Percentiles rank a stretch among this genome's conserved stretches.
Conservation (phyloP, 768 basidiomycete genomes). For the Leccinellum luteum region DNA sequence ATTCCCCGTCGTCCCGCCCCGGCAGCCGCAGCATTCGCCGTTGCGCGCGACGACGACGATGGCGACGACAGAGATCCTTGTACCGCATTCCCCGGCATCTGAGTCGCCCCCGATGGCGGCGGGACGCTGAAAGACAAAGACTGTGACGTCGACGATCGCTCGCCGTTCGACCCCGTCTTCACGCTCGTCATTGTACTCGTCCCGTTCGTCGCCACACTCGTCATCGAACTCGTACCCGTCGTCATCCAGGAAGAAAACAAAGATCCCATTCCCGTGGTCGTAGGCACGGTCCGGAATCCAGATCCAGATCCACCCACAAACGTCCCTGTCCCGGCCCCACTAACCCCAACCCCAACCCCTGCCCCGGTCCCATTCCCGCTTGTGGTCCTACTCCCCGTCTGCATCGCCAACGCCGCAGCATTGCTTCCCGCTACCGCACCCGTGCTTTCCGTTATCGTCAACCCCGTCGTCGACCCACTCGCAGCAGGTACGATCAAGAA, state of each 20-base stretch:
- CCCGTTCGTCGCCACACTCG: not conserved
- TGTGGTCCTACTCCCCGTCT: not conserved
- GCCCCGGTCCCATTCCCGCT: not conserved
- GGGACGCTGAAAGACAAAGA: constrained; percentile 7
- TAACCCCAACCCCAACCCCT: not conserved
- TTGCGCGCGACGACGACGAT: constrained; percentile 4
- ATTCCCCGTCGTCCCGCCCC: constrained; percentile 16
- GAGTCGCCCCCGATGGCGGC: constrained; percentile 9
- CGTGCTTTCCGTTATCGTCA: not conserved
- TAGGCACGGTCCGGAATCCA: not conserved
- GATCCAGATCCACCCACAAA: constrained; percentile 1
- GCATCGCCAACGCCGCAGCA: constrained; percentile 4
- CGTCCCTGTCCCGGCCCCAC: not conserved
- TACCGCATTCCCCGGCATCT: not conserved
- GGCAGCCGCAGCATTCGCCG: constrained; percentile 11
- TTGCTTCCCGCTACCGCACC: not conserved
- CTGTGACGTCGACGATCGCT: not conserved
- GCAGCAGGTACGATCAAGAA: constrained; percentile 40
- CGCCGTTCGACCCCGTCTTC: not conserved
- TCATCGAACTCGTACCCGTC: not conserved
- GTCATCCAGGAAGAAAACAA: not conserved
- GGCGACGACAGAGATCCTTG: too few relatives aligned
- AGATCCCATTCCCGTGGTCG: constrained; percentile 3
- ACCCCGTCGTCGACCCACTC: constrained; percentile 1
- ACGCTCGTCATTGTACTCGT: not conserved